A percentile compares a stretch with the other conserved stretches of the same genome.
Evolutionary conservation across 1,139 yeast species (phyloP).

Genomic region (Geotrichum reessii): DNA sequence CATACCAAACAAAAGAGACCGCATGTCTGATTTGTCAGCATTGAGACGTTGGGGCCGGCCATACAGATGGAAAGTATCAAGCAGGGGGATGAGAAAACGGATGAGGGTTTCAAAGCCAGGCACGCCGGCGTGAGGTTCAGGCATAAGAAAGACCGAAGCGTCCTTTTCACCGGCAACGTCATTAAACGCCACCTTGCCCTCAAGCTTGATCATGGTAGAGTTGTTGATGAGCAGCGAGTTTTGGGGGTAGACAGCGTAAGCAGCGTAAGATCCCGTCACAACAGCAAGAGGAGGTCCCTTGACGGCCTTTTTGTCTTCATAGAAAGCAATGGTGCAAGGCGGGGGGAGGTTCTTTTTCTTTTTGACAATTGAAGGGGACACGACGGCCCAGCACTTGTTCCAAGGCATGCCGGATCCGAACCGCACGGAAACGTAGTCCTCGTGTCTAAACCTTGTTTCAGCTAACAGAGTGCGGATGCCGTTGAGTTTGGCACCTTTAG

Average conservation of each 20-base stretch:
- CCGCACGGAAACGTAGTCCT: slow-evolving; percentile 91
- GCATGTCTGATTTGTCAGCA: slow-evolving; percentile 77
- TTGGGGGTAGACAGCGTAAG: slow-evolving; percentile 93
- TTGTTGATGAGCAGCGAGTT: slow-evolving; percentile 72
- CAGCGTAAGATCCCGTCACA: slow-evolving; percentile 60
- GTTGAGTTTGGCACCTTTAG: slow-evolving; percentile 78
- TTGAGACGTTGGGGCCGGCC: slow-evolving; percentile 87
- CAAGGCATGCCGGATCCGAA: slow-evolving; percentile 98
- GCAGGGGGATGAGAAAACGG: slow-evolving; percentile 74
- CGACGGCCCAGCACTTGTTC: slow-evolving; percentile 91
- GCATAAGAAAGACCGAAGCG: slow-evolving; percentile 88
- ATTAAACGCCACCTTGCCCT: slow-evolving; percentile 69
- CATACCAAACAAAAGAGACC: slow-evolving; percentile 79
- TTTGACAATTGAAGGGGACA: slow-evolving; percentile 58
- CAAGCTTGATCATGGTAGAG: slow-evolving; percentile 81
- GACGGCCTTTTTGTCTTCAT: slow-evolving; percentile 40
- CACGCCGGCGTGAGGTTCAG: slow-evolving; percentile 87
- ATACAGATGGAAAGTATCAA: slow-evolving; percentile 81
- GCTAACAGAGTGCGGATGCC: slow-evolving; percentile 82
- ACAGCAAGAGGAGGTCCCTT: slow-evolving; percentile 79
- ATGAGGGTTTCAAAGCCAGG: slow-evolving; percentile 93
- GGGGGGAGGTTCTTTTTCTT: slow-evolving; percentile 38
- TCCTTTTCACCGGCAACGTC: slow-evolving; percentile 55
- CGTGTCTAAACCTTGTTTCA: slow-evolving; percentile 79
- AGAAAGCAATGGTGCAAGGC: slow-evolving; percentile 39